These are phyloP conservation scores for Stylonectria norvegica DNA, from an alignment of 2,329 filamentous ascomycete species.

Conservation along the genomic window DNA sequence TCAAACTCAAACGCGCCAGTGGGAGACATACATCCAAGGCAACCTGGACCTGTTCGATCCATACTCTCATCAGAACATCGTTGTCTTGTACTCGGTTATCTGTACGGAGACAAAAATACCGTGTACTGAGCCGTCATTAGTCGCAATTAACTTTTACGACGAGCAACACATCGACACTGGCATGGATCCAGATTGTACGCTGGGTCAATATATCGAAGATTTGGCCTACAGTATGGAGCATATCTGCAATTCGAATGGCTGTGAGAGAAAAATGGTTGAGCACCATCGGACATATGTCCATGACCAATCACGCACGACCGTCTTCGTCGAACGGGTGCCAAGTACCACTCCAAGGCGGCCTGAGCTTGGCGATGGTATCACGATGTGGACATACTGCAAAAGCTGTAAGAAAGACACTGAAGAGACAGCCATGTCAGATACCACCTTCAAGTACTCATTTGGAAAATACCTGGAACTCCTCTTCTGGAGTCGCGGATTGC, in stretches of 20 bases:
- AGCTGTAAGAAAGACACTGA: constrained; percentile 87
- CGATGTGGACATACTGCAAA: constrained; percentile 98
- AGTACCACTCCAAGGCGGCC: constrained; percentile 41
- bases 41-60: constrained; percentile 90
- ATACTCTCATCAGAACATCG: constrained; percentile 93
- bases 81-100: constrained; percentile 88
- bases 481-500: constrained; percentile 87
- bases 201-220: constrained; percentile 94
- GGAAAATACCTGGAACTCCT: constrained; percentile 97
- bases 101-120: constrained; percentile 93
- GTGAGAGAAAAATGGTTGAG: constrained; percentile 83
- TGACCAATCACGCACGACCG: constrained; percentile 86
- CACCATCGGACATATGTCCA: constrained; percentile 98
- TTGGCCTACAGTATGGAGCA: constrained; percentile 72
- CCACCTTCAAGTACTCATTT: constrained; percentile 97
- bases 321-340: constrained; percentile 67
- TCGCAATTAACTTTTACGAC: constrained; percentile 90
- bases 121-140: constrained; percentile 84
- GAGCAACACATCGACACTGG: constrained; percentile 74
- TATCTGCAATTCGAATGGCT: constrained; percentile 79
- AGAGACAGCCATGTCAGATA: constrained; percentile 85
- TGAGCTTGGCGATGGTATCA: constrained; percentile 62
- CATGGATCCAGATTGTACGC: constrained; percentile 81
- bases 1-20: constrained; percentile 88
- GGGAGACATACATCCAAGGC: constrained; percentile 91